Base-by-base conservation (phyloP, 139 green algal genomes). In the Tetraselmis striata region DNA sequence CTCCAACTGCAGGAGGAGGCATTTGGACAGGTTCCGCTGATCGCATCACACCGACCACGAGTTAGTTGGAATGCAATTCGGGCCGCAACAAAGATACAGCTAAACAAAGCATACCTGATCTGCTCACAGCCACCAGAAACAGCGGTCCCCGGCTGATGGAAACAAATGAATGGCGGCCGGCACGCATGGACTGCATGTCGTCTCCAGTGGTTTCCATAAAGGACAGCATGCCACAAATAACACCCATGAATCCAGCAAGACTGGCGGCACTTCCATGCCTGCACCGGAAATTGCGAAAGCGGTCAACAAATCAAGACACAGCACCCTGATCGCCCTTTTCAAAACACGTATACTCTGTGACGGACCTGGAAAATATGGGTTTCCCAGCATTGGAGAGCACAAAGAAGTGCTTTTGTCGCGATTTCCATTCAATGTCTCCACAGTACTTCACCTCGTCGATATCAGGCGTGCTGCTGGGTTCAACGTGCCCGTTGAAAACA, bases 81-180 rank as follows among this genome's bases (percentile, higher is more conserved):
- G 95, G 83, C 84, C 93, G 90, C 30, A 76, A 28, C 75, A 78
- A 74, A 30, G 96, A 88, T 76, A 82, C 89, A 1, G 67, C 25
- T 28, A 79, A 67, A 67, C 82, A 0, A n/a, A 89, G 86, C 85
- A 95, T 93, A 0, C 85, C 90, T 23, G 84, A 78, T n/a, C 77
- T 76, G 2, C 85, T 90, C 1, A 90, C 88, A 0, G 88, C 89
- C 26, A 95, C 93, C 11, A 96, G 80, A 30, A 90, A 87, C 28
- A 97, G 85, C 24, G 92, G 89, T 0, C 91, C 93, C 2, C 78
- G 81, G 74, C 87, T 74, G 31, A 93, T 77, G 59, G 96, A 94
- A 23, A 94, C 88, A 1, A 95, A 84, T 2, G 91, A 77, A 29
- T 88, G 88, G 78, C 32, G n/a, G n/a, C 93, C 93, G 0, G 87